phyloP scores from a whole-genome alignment of 1,284 basidiomycete genomes.

The Mrakiaceae sp. region DNA sequence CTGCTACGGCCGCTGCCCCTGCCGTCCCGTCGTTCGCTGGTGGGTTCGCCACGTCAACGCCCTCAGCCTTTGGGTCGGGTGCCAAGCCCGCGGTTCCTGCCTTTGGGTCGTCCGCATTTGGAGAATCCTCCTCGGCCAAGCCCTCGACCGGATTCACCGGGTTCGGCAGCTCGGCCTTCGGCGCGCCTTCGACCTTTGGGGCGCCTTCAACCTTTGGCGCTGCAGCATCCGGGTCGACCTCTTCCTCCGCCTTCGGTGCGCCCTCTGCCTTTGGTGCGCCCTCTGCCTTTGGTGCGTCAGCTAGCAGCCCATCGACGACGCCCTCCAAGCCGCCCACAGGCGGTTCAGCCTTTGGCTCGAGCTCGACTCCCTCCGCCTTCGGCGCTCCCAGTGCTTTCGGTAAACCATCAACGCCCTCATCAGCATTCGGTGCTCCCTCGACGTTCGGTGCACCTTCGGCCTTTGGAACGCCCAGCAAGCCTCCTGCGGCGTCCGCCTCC shows the following conservation, averaged over 20 bases:
- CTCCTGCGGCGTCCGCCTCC: no score
- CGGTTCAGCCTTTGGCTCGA: constrained; percentile 1
- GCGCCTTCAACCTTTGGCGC: constrained; percentile 13
- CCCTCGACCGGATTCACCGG: constrained; percentile 14
- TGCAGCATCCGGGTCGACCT: constrained; percentile 7
- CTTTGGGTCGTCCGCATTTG: constrained; percentile 15
- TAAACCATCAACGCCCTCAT: neutral
- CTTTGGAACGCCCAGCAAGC: neutral
- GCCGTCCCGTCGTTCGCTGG: constrained; percentile 23
- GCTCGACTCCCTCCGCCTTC: neutral
- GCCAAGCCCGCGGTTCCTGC: constrained; percentile 10
- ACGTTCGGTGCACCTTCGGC: constrained; percentile 11
- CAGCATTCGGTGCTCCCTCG: constrained; percentile 8
- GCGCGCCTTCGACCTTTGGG: constrained; percentile 4
- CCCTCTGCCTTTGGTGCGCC: constrained; percentile 10
- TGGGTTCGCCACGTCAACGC: neutral
- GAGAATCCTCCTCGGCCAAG: constrained; percentile 11
- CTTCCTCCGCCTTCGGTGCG: neutral
- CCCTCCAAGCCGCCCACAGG: neutral
- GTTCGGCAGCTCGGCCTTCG: constrained; percentile 20
- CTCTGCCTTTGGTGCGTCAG: constrained; percentile 6
- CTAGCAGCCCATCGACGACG: neutral
- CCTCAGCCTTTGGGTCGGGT: constrained; percentile 6
- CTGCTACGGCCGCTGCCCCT: constrained; percentile 20
- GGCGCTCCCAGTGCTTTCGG: constrained; percentile 1